Base-by-base conservation (phyloP, 2,329 filamentous ascomycete species). In the Aphanoascus verrucosus region DNA sequence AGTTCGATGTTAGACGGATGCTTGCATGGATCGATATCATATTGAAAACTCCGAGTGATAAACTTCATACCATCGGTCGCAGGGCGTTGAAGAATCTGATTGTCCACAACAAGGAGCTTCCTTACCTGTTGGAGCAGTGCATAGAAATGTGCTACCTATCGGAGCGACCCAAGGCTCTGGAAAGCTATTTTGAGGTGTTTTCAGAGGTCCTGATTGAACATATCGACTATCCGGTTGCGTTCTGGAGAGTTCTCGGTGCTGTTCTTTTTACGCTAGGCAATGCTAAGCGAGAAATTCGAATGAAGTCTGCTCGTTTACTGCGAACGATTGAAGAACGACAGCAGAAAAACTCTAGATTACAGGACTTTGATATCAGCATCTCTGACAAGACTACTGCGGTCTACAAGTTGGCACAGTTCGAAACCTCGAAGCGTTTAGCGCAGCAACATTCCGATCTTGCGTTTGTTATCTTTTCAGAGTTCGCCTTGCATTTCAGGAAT, bases 361-460 rank as follows among this genome's bases (percentile, higher is more conserved):
- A 95, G 65, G 93, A 98, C 66, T 94, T 96, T 55, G 93, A 98
- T 63, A 97, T 98, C 62, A 96, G 90, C 66, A 93, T 98, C 55
- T 94, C 91, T 0, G 94, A 98, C 71, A 97, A 96, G 71, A 98
- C 94, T 0, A 94, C 94, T 60, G 90, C 91, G 0, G 91, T 98
- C 2, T 98, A 97, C 71, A 98, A 98, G 71, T 77, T 94, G 43
- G 93, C 94, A 0, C 93, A 98, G 65, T 97, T 96, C 60, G 91
- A 97, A 65, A 94, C 94, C 19, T 97, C 93, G 0, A 89, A 91
- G 63, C 80, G 90, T 17, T 78, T 98, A 38, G 86, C 90, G 1
- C 88, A 87, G 63, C 87, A 94, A 59, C 88, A 98, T 65, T 81
- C 86, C 0, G 89, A 95, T 59, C 72, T 95, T 40, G 90, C 91